Conservation (phyloP, 768 basidiomycete genomes). For the Paxillus ammoniavirescens region DNA sequence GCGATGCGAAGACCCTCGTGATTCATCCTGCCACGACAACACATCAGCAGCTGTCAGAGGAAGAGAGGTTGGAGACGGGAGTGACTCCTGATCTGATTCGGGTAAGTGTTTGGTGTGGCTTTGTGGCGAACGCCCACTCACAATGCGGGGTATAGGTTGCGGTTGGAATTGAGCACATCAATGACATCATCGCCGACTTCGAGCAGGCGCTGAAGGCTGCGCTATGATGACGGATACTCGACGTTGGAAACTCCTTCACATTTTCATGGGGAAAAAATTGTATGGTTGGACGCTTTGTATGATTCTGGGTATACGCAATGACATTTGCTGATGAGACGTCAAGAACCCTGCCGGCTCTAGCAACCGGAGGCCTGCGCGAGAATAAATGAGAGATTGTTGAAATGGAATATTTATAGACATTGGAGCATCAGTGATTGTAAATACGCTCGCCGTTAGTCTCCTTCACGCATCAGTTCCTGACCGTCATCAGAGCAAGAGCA, state of each 20-base stretch:
- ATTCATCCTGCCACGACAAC: conserved; percentile 61
- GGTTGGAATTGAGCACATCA: conserved; percentile 43
- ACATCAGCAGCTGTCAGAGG: conserved; percentile 51
- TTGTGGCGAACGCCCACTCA: neutral
- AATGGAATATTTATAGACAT: too few relatives aligned
- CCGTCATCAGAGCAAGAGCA: too few relatives aligned
- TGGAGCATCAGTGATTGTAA: too few relatives aligned
- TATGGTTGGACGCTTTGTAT: neutral
- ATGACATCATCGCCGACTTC: conserved; percentile 49
- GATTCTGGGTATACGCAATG: neutral
- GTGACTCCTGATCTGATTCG: conserved; percentile 59
- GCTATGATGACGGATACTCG: conserved; percentile 1
- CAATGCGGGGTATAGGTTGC: conserved; percentile 30
- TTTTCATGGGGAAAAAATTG: neutral
- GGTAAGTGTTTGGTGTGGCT: conserved; percentile 31
- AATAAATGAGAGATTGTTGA: too few relatives aligned
- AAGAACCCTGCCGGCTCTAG: neutral
- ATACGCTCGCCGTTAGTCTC: too few relatives aligned
- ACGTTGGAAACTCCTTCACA: too few relatives aligned
- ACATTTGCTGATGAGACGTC: neutral
- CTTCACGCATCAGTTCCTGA: too few relatives aligned
- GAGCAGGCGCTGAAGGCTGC: conserved; percentile 35
- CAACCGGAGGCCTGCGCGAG: too few relatives aligned
- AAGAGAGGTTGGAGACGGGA: conserved; percentile 49
- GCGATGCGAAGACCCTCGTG: conserved; percentile 61